These are phyloP conservation scores for Talaromyces sp. DNA, from an alignment of 2,329 filamentous ascomycete genomes.

Conservation along the genomic window DNA sequence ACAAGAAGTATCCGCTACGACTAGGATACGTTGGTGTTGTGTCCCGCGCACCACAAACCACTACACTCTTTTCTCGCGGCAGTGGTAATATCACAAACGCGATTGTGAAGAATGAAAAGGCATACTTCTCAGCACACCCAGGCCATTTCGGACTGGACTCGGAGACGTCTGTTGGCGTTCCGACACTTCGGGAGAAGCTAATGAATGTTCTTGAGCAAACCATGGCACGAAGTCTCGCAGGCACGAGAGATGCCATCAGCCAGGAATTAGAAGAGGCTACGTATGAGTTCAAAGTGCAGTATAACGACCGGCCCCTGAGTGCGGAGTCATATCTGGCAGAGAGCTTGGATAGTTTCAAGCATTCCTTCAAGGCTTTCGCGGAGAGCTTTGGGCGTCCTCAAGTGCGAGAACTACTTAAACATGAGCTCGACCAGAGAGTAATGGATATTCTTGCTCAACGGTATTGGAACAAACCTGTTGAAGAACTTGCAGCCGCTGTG, in stretches of 20 bases:
- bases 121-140: slow-evolving; percentile 82
- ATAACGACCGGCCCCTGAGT: slow-evolving; percentile 91
- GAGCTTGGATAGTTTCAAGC: slow-evolving; percentile 93
- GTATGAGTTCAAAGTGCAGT: slow-evolving; percentile 99
- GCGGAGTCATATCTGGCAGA: slow-evolving; percentile 96
- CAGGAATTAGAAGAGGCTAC: slow-evolving; percentile 95
- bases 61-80: slow-evolving; percentile 77
- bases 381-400: slow-evolving; percentile 85
- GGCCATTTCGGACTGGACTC: slow-evolving; percentile 71
- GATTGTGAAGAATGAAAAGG: slow-evolving; percentile 82
- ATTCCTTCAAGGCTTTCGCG: slow-evolving; percentile 91
- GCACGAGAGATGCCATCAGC: slow-evolving; percentile 85
- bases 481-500: slow-evolving; percentile 67
- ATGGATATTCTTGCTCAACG: slow-evolving; percentile 86
- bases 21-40: slow-evolving; percentile 96
- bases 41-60: slow-evolving; percentile 67
- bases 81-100: slow-evolving; percentile 73
- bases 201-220: slow-evolving; percentile 97
- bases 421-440: slow-evolving; percentile 90
- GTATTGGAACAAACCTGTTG: slow-evolving; percentile 95
- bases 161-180: slow-evolving; percentile 75
- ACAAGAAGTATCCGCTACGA: slow-evolving; percentile 91
- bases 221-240: slow-evolving; percentile 88
- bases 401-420: slow-evolving; percentile 84
- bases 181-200: slow-evolving; percentile 84